Evolutionary conservation across 371 early-diverging fungal genomes (phyloP).

Genomic region (Mortierella sp.): DNA sequence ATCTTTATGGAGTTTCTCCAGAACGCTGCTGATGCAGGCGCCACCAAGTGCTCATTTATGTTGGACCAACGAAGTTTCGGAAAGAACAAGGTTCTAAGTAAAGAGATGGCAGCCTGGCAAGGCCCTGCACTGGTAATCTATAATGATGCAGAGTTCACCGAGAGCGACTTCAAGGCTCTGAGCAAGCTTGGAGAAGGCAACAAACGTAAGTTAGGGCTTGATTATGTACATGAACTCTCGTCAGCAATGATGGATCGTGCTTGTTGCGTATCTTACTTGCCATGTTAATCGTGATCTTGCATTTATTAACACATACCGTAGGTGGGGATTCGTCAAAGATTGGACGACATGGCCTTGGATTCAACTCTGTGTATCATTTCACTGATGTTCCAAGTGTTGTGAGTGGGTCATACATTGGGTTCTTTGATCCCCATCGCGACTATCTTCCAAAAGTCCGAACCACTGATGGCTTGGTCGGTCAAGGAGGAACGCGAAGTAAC

Average conservation of each 20-base stretch:
- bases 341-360: conserved; percentile 56
- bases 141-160: conserved; percentile 51
- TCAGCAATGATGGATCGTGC: not conserved
- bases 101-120: conserved; percentile 54
- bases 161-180: conserved; percentile 41
- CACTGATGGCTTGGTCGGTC: not conserved
- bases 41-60: conserved; percentile 43
- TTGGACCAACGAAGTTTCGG: conserved; percentile 28
- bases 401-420: conserved; percentile 45
- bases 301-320: not conserved
- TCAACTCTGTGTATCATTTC: conserved; percentile 56
- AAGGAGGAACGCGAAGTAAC: conserved; percentile 27
- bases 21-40: conserved; percentile 61
- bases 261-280: not conserved
- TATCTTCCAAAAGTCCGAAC: conserved; percentile 23
- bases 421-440: conserved; percentile 50
- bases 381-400: conserved; percentile 58
- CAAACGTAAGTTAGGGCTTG: conserved; percentile 31
- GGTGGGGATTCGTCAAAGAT: conserved; percentile 39
- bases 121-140: conserved; percentile 57
- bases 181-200: conserved; percentile 49
- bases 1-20: conserved; percentile 56
- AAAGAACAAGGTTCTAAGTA: conserved; percentile 11
- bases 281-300: not conserved
- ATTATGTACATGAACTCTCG: not conserved